Evolutionary conservation across 306 rosid species (phyloP).

Genomic region (Cucumis cinereus): DNA sequence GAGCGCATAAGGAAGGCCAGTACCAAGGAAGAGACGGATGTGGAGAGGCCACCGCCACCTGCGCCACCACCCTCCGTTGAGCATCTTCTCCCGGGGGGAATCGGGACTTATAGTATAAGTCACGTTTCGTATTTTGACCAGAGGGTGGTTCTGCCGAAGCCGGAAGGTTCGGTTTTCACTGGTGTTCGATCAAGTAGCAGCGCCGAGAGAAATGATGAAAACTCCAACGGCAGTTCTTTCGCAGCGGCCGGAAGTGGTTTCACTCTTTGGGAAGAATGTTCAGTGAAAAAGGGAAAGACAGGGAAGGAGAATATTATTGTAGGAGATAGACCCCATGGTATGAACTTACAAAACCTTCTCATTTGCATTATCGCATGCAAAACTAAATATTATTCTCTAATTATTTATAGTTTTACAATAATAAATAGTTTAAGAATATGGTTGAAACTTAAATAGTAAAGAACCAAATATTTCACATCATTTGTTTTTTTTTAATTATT

Average conservation of each 20-base stretch:
- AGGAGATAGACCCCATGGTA: conserved; percentile 9
- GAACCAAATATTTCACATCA: neutral
- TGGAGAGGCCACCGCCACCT: conserved; percentile 29
- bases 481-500: too few relatives aligned
- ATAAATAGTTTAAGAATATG: neutral
- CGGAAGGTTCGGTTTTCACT: conserved; percentile 41
- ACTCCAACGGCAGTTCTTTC: conserved; percentile 75
- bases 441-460: neutral
- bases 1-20: conserved; percentile 40
- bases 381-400: neutral
- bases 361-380: neutral
- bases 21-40: conserved; percentile 58
- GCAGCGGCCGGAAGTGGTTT: conserved; percentile 73
- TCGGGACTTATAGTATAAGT: conserved; percentile 90
- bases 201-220: conserved; percentile 54
- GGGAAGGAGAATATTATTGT: conserved; percentile 25
- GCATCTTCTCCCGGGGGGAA: conserved; percentile 84
- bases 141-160: conserved; percentile 52
- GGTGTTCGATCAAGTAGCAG: conserved; percentile 47
- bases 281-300: conserved; percentile 65
- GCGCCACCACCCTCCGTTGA: conserved; percentile 43
- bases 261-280: conserved; percentile 85
- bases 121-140: conserved; percentile 57
- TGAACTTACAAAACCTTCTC: neutral
- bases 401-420: neutral